Base-by-base conservation (phyloP, 179 eudicot species). In the Beta macrorhiza region DNA sequence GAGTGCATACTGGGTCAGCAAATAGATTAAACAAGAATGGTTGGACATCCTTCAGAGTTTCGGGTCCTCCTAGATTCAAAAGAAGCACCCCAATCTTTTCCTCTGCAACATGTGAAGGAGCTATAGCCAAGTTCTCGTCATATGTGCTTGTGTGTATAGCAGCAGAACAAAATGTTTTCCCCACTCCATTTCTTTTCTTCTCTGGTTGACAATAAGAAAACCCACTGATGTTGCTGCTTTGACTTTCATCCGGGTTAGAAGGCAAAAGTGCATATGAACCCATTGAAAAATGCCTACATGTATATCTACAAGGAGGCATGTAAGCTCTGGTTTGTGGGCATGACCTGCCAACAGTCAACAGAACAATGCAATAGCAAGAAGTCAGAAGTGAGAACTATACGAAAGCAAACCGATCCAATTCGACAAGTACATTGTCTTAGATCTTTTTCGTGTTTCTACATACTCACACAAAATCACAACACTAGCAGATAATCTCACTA, bases 31-130 rank as follows among this genome's bases (percentile, higher is more conserved):
- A 95, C 83, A 95, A 84, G 87, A 95, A 95, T 3, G 98, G 99
- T 85, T 95, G 98, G 83, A 95, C 99, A 83, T 95, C 99, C 74
- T 93, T 67, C 45, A 95, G 96, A 7, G 93, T 89, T 3, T 95
- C 99, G 5, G 99, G 99, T 75, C 99, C 99, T 72, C 99, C 99
- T 77, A 95, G 92, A 88, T 95, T 95, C 82, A 95, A 83, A 67
- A 95, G 98, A 82, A 95, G 84, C 76, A 95, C 98, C 65, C 99
- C 99, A 67, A 95, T 87, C 83, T 84, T 95, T 77, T 95, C 99
- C 82, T 95, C 98, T 32, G 86, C 79, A 47, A 82, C 81, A 56
- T 86, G 90, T 45, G 94, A 83, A 73, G 85, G 83, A 79, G 93
- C 87, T 75, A 85, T 90, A 32, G 78, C 81, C 62, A 79, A 79